Base-by-base conservation (phyloP, 2,329 filamentous ascomycete species). In the Zalaria sp. region DNA sequence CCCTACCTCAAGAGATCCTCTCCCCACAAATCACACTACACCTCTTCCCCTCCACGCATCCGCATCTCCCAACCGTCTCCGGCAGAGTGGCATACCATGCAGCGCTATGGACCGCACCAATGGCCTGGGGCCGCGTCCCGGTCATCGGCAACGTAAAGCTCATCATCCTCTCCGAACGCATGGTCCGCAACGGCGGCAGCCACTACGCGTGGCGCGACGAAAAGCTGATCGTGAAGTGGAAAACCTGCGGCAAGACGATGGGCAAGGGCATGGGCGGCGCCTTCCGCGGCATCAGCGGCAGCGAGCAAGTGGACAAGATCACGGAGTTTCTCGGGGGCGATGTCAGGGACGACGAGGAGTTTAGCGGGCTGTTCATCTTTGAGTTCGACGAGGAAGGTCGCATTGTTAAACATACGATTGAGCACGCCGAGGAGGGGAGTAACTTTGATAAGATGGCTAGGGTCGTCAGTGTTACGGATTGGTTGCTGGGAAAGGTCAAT, bases 41-140 rank as follows among this genome's bases (percentile, higher is more conserved):
- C 51, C 67, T 80, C 8, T 81, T 81, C 49, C 77, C 77, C 18
- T 80, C 76, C 4, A 91, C 84, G 0, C 84, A 93, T 54, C 85
- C 83, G 3, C 82, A 89, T 59, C 83, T 98, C 3, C 91, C 91
- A 29, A 83, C 79, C n/a, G 91, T 96, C 34, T 85, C 84, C 27
- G 91, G 91, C 40, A 78, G 83, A 37, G 82, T 95, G 31, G 82
- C 86, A 38, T 98, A 98, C 60, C 83, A 83, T 31, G 89, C 91
- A 11, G 91, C 91, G 3, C 69, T 98, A 32, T 96, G 88, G 88
- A 95, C 91, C 0, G 87, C 88, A 0, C 91, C 91, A 0, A 81
- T 98, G 40, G 89, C 88, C 27, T 98, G 91, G 91, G 93, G 93
- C 54, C 78, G 84, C 27, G 73, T 98, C 1, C 91, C 91, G 2